Percentiles rank a stretch among this genome's conserved stretches.
These are phyloP conservation scores for Luvunga scandens DNA, from an alignment of 345 rosid genomes.

Conservation along the genomic window DNA sequence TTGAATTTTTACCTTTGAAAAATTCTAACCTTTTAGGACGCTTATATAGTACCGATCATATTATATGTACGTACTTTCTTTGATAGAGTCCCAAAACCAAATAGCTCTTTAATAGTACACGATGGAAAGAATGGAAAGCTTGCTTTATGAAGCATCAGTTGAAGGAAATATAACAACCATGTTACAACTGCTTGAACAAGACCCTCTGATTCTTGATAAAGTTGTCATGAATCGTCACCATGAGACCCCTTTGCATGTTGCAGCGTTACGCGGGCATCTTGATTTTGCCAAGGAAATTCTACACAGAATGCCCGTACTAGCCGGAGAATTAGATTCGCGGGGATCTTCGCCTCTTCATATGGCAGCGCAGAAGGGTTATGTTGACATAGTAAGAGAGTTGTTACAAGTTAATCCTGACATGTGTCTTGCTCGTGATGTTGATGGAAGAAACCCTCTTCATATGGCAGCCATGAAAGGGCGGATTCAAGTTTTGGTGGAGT, in stretches of 20 bases:
- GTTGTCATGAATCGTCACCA: not conserved
- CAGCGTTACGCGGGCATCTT: slow-evolving; percentile 23
- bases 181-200: not conserved
- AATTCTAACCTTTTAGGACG: not conserved
- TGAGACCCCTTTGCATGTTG: slow-evolving; percentile 17
- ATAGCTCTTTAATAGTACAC: not conserved
- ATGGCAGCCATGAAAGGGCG: slow-evolving; percentile 27
- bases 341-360: slow-evolving; percentile 25
- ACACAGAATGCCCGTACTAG: slow-evolving; percentile 15
- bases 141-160: slow-evolving; percentile 3
- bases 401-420: slow-evolving; percentile 16
- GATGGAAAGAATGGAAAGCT: not conserved
- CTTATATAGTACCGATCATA: too few species aligned
- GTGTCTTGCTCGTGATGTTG: slow-evolving; percentile 14
- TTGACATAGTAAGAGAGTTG: slow-evolving; percentile 22
- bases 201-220: slow-evolving; percentile 11
- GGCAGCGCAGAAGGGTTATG: slow-evolving; percentile 23
- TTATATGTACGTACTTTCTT: not conserved
- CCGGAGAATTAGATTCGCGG: slow-evolving; percentile 5
- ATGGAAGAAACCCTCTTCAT: slow-evolving; percentile 30
- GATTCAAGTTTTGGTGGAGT: slow-evolving; percentile 10
- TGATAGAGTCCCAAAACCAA: not conserved
- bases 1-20: not conserved
- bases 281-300: slow-evolving; percentile 19
- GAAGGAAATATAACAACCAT: slow-evolving; percentile 4